Evolutionary conservation across 352 stramenopile genomes (phyloP), one percentile per base, ranked within the genome.

Genomic region (Lagenidium sp.): DNA sequence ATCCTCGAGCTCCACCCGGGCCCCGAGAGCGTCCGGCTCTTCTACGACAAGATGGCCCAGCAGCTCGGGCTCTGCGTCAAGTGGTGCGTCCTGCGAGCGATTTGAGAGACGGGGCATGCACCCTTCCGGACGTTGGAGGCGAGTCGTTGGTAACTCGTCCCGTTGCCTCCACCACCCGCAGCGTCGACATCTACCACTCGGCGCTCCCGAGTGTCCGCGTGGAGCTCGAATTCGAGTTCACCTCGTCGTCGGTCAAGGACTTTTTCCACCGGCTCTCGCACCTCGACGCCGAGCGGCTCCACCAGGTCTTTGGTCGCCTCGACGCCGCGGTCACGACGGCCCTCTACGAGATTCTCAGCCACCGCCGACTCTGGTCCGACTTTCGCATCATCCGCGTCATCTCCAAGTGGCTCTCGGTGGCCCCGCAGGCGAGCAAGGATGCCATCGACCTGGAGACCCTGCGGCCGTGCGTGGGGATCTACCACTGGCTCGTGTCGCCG

Each of bases 121-220:
- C n/a, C n/a, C n/a, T n/a, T n/a, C n/a, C n/a, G n/a, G n/a, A n/a
- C n/a, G n/a, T n/a, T n/a, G n/a, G n/a, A n/a, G n/a, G n/a, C n/a
- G n/a, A n/a, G n/a, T n/a, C n/a, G n/a, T n/a, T n/a, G n/a, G n/a
- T n/a, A n/a, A n/a, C n/a, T n/a, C n/a, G n/a, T n/a, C n/a, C n/a
- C n/a, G n/a, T n/a, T n/a, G n/a, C n/a, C n/a, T n/a, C n/a, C n/a
- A n/a, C n/a, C n/a, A n/a, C n/a, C 13, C 16, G 22, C 39, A 94
- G 82, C 41, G 78, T 91, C n/a, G 75, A 94, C 36, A 65, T 83
- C 25, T 94, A 94, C 52, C 82, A 92, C 40, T 59, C 74, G 34
- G 74, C 77, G 18, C 65, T 91, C 32, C 68, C 81, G 10, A 79
- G 62, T 30, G 73, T 91, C 19, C 75, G 73, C 37, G 50, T 74